Percentiles rank a stretch among this genome's conserved stretches.
Conservation (phyloP, 2,329 filamentous ascomycete genomes). For the Cercospora sp. region DNA sequence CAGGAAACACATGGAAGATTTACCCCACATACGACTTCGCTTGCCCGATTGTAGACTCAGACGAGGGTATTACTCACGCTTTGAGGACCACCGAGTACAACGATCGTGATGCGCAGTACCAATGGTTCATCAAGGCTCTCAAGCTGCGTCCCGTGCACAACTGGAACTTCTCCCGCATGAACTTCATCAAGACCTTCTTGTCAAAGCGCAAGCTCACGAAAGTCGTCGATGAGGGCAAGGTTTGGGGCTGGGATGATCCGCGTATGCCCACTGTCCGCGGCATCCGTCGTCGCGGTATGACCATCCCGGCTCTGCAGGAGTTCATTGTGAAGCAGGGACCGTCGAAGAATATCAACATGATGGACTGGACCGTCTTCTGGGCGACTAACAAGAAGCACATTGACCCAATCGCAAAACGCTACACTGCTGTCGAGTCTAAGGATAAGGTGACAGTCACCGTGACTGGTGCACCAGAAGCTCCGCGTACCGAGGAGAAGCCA, state of each 20-base stretch:
- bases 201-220: slow-evolving; percentile 86
- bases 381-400: slow-evolving; percentile 57
- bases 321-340: slow-evolving; percentile 85
- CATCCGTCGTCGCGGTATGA: slow-evolving; percentile 76
- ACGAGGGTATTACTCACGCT: slow-evolving; percentile 82
- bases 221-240: slow-evolving; percentile 72
- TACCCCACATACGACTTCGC: slow-evolving; percentile 88
- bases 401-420: slow-evolving; percentile 51
- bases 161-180: slow-evolving; percentile 83
- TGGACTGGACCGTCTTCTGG: slow-evolving; percentile 73
- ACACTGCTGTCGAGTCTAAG: slow-evolving; percentile 63
- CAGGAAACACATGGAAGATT: slow-evolving; percentile 77
- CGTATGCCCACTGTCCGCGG: slow-evolving; percentile 83
- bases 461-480: slow-evolving; percentile 37
- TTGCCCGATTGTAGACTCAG: slow-evolving; percentile 75
- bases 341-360: slow-evolving; percentile 77
- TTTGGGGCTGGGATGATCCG: slow-evolving; percentile 84
- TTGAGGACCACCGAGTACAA: slow-evolving; percentile 84
- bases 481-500: slow-evolving; percentile 71
- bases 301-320: slow-evolving; percentile 73
- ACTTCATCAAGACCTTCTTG: slow-evolving; percentile 79
- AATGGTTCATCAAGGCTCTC: slow-evolving; percentile 78
- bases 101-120: slow-evolving; percentile 81
- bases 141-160: slow-evolving; percentile 75
- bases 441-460: slow-evolving; percentile 58